Evolutionary conservation across 1,284 basidiomycete species (phyloP).

Genomic region (Tetrapyrgos nigripes): DNA sequence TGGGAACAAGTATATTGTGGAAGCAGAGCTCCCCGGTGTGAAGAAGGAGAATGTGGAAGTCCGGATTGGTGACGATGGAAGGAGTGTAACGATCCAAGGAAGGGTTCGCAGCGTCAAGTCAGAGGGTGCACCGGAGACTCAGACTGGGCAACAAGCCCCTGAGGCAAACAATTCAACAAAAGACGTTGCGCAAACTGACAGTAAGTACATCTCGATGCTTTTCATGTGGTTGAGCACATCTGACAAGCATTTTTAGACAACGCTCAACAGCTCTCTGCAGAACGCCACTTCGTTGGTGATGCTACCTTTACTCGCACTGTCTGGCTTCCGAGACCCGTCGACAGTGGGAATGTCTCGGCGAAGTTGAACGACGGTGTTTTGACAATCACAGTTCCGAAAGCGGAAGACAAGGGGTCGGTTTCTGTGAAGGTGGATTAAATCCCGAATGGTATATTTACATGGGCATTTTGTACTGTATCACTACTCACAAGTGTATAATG

Average conservation of each 20-base stretch:
- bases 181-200: not conserved
- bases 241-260: slow-evolving; percentile 29
- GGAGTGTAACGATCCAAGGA: slow-evolving; percentile 76
- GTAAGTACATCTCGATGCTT: slow-evolving; percentile 1
- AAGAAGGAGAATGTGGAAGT: slow-evolving; percentile 80
- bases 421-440: slow-evolving; percentile 43
- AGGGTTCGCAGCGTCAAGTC: slow-evolving; percentile 42
- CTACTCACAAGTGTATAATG: too few relatives aligned
- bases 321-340: slow-evolving; percentile 70
- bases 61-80: slow-evolving; percentile 70
- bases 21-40: slow-evolving; percentile 81
- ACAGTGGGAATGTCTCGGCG: slow-evolving; percentile 63
- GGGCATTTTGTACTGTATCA: too few relatives aligned
- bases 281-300: slow-evolving; percentile 62
- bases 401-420: slow-evolving; percentile 59
- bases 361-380: slow-evolving; percentile 75
- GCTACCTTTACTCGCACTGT: slow-evolving; percentile 70
- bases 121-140: slow-evolving; percentile 1
- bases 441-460: not conserved
- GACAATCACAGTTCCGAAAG: slow-evolving; percentile 65
- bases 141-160: not conserved
- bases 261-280: slow-evolving; percentile 57
- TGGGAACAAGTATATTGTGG: slow-evolving; percentile 67
- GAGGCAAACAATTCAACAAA: not conserved
- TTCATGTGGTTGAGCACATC: not conserved